These are phyloP conservation scores for Aureobasidium sp. DNA, from an alignment of 2,329 filamentous ascomycete genomes.

Conservation along the genomic window DNA sequence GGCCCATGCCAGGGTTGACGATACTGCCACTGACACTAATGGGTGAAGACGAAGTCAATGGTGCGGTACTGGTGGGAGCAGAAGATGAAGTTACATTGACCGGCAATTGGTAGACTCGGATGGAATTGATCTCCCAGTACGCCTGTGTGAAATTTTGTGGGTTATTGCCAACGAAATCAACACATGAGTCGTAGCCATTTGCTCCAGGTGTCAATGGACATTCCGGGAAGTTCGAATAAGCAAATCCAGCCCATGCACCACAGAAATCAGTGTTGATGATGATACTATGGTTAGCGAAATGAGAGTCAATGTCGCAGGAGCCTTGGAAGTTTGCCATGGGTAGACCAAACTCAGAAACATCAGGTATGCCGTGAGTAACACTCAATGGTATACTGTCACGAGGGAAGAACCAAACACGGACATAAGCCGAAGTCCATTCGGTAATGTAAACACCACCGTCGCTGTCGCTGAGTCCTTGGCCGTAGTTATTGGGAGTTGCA, in stretches of 20 bases:
- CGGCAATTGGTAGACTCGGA: constrained; percentile 34
- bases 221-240: constrained; percentile 23
- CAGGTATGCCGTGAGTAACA: constrained; percentile 44
- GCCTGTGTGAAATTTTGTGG: constrained; percentile 27
- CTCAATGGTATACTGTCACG: constrained; percentile 28
- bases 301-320: constrained; percentile 29
- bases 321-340: constrained; percentile 57
- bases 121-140: constrained; percentile 37
- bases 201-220: constrained; percentile 24
- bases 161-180: constrained; percentile 28
- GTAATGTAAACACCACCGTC: constrained; percentile 30
- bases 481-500: constrained; percentile 28
- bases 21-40: constrained; percentile 18
- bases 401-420: constrained; percentile 32
- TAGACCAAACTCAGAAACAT: constrained; percentile 55
- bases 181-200: constrained; percentile 24
- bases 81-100: constrained; percentile 13
- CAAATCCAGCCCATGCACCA: constrained; percentile 30
- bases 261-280: constrained; percentile 37
- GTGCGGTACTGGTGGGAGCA: background rate
- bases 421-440: constrained; percentile 29
- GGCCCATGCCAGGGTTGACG: constrained; percentile 24
- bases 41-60: constrained; percentile 10
- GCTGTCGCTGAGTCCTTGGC: constrained; percentile 25
- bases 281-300: constrained; percentile 33